Base-by-base conservation (phyloP, 805 yeast genomes). In the Kodamaea neixiangensis region DNA sequence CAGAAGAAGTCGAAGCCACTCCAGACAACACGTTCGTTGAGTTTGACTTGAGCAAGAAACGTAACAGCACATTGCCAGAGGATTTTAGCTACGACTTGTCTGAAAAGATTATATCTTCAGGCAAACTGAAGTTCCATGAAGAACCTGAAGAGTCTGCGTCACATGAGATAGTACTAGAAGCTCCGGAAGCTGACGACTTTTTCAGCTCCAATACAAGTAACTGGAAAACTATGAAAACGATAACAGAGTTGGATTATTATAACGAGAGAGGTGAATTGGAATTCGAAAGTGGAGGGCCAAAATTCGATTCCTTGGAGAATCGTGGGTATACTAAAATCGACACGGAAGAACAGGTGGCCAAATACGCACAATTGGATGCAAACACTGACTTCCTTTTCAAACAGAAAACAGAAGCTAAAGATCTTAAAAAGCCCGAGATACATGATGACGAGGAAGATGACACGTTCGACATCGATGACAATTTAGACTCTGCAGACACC, bases 191-290 rank as follows among this genome's bases (percentile, higher is more conserved):
- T 20, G 73, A 69, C 37, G 73, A 70, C 48, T 73, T 72, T 55
- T 73, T 73, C 51, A 54, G 54, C 44, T 71, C 67, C 17, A 69
- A 77, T 33, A 79, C 75, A 11, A 44, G 69, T 5, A 85, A 78
- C 22, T 94, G 99, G 99, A 85, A 87, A 61, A 82, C 87, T 14
- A 91, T 94, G 89, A 86, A 87, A 40, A 84, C 93, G 0, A 85
- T 89, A 22, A 83, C 96, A 2, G 82, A 85, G 45, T 77, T 81
- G 50, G 89, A 89, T 54, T 79, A 89, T 39, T 93, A 89, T 64
- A 89, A 93, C 61, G 88, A 89, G 20, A 81, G 80, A 59, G 97
- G 94, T 3, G 82, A 83, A 51, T 68, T 84, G 19, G 79, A 84
- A 46, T 72, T 82, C 19, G 61, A 68, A 55, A 55, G 62, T 4